A percentile compares a stretch with the other conserved stretches of the same genome.
Conservation (phyloP, 129 eudicot genomes). For the Chrysanthemum seticuspe region DNA sequence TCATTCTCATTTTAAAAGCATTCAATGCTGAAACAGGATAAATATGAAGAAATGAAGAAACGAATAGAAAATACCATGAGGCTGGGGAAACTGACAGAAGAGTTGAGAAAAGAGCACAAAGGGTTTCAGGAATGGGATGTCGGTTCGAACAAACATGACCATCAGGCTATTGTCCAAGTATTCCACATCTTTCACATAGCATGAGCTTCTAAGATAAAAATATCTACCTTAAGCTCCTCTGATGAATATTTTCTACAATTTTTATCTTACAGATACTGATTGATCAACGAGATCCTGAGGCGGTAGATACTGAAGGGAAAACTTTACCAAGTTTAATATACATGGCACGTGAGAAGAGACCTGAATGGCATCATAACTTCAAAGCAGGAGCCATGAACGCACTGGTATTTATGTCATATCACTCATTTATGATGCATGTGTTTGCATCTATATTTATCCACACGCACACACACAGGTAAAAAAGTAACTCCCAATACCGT, state of each 20-base stretch:
- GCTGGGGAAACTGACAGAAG: slow-evolving; percentile 27
- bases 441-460: neutral
- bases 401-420: slow-evolving; percentile 23
- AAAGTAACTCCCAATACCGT: no score
- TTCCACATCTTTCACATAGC: neutral
- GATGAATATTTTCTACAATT: neutral
- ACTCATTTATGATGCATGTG: neutral
- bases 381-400: slow-evolving; percentile 57
- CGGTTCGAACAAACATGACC: slow-evolving; percentile 26
- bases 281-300: slow-evolving; percentile 30
- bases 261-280: slow-evolving; percentile 33
- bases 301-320: slow-evolving; percentile 25
- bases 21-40: slow-evolving; percentile 7
- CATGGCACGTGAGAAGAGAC: slow-evolving; percentile 48
- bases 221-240: neutral
- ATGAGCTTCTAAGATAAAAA: neutral
- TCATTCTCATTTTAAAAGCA: neutral
- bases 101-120: slow-evolving; percentile 29
- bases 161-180: slow-evolving; percentile 48
- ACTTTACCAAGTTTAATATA: slow-evolving; percentile 38
- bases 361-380: slow-evolving; percentile 40
- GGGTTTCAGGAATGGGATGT: slow-evolving; percentile 39
- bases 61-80: slow-evolving; percentile 27
- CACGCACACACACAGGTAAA: neutral
- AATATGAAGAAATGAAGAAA: slow-evolving; percentile 34